These are phyloP conservation scores for Lizonia empirigonia DNA, from an alignment of 2,329 filamentous ascomycete species.

Conservation along the genomic window DNA sequence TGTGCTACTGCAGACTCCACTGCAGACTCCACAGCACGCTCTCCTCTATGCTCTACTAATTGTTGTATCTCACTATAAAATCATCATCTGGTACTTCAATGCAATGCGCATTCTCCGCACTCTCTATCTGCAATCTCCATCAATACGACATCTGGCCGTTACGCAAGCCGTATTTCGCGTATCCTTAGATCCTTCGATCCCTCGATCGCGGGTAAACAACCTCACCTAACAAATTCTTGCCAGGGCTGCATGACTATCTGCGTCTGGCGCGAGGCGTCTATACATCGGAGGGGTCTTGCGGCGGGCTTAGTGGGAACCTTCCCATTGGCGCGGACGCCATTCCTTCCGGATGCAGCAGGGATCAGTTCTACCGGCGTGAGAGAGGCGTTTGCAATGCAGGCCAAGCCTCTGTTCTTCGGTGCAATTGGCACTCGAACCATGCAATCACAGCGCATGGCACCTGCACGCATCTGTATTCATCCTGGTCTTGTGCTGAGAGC, in stretches of 20 bases:
- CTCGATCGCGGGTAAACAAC: too few species aligned
- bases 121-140: not conserved
- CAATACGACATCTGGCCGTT: not conserved
- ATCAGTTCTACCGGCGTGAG: not conserved
- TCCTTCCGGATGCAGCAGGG: not conserved
- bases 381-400: too few species aligned
- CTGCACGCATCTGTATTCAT: too few species aligned
- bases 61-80: not conserved
- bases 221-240: too few species aligned
- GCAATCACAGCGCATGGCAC: too few species aligned
- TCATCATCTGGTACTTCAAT: conserved; percentile 4
- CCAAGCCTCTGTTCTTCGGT: too few species aligned
- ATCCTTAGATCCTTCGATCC: too few species aligned
- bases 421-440: too few species aligned
- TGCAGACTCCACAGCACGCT: not conserved
- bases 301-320: not conserved
- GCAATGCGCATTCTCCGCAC: conserved; percentile 1
- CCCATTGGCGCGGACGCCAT: conserved; percentile 2
- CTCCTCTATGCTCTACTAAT: not conserved
- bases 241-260: conserved; percentile 1
- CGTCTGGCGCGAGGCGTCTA: not conserved
- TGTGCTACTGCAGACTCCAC: not conserved
- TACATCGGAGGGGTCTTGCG: not conserved
- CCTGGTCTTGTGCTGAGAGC: too few species aligned
- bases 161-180: not conserved